Base-by-base conservation (phyloP, 352 stramenopile species). In the Salisapilia sapeloensis region DNA sequence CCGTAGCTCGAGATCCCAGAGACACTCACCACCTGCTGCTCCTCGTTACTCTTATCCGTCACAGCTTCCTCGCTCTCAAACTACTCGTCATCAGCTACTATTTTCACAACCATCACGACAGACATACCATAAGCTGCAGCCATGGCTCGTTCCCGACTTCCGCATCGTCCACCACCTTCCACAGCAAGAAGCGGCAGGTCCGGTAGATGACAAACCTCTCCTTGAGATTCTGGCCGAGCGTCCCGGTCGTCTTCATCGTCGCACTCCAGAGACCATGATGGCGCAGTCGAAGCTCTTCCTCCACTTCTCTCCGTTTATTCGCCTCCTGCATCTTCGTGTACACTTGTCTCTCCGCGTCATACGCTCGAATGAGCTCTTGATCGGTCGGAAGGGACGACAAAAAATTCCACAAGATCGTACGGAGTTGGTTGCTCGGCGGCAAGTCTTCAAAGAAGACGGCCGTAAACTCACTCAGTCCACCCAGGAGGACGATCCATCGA, bases 381-480 rank as follows among this genome's bases (percentile, higher is more conserved):
- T 90, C 74, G 0, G 67, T 85, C 6, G 74, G 74, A 12, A 90
- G 46, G 4, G 74, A 90, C 4, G 70, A 76, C 0, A 90, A 28
- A 13, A 86, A 66, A 42, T 85, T 90, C 60, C 65, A 83, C 10
- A 86, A 19, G 19, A 90, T 60, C 31, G 86, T 82, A 26, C 64
- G 64, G 1, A 72, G 40, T n/a, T 58, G 66, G 31, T 86, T 86
- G 30, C 74, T 90, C 4, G 74, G 62, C 17, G 74, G 70, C 1
- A 70, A 47, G 42, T 90, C 74, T 31, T 83, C 66, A 6, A 84
- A 50, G 33, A 82, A 80, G 8, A 70, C 70, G 6, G 71, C 70
- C 6, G 56, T 61, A 33, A 90, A 90, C 53, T 90, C 72, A 4
- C 55, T 74, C 26, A 86, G 24, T 0, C 74, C 74, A 40, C 79